Base-by-base conservation (phyloP, 2,329 filamentous ascomycete species). In the Neonectria faginata region DNA sequence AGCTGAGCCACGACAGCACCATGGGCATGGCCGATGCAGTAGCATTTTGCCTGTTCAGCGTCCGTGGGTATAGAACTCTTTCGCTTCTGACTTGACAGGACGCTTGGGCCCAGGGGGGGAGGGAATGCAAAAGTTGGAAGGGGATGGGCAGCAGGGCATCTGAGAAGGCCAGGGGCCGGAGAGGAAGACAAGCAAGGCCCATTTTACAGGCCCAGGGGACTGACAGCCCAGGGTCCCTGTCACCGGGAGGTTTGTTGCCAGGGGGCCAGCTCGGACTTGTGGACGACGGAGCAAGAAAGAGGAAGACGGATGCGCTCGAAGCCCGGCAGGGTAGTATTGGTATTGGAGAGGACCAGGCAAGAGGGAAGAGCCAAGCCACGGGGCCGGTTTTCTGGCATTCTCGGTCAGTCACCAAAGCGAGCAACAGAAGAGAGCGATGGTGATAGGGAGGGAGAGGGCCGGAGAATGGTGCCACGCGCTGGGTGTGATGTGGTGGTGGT, bases 61-160 rank as follows among this genome's bases (percentile, higher is more conserved):
- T 33, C 29, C 29, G 48, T 51, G n/a, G n/a, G 39, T 31, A 33
- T 12, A 18, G 36, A 39, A n/a, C 25, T 36, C 25, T 29, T 31
- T 48, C 12, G 54, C 33, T 45, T 55, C 33, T 18, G 60, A 55
- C 50, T 67, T 73, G 71, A 73, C 71, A 73, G 71, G 70, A 71
- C 71, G 71, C 71, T 73, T 68, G 70, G 71, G 60, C 71, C 71
- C 55, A 65, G 60, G 57, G 48, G 59, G 57, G 48, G 59, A 33
- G 27, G 16, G 12, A 11, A 27, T 39, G 36, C 14, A 39, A 39
- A 39, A n/a, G 27, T 27, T 33, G 27, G 44, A 25, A 29, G 20
- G 25, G 44, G 22, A 31, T 8, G n/a, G 20, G 31, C 36, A 55
- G 10, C 50, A 57, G 44, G 55, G 60, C 60, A 57, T 58, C 60